These are phyloP conservation scores for Aspergillus sp. DNA, from an alignment of 2,329 filamentous ascomycete genomes.

Conservation along the genomic window DNA sequence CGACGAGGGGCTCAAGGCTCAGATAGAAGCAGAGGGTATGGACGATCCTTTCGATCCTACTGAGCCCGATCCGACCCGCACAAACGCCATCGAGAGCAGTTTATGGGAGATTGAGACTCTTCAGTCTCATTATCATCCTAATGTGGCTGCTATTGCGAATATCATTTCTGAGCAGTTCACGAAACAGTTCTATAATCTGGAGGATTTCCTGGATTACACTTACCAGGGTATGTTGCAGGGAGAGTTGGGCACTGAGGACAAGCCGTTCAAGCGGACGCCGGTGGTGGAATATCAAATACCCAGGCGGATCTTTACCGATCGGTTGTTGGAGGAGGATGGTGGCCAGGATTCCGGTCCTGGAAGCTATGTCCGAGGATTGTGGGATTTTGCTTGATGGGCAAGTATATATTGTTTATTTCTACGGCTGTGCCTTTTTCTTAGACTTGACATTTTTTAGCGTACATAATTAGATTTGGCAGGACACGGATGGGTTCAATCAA, in stretches of 20 bases:
- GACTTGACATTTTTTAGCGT: conserved; percentile 16
- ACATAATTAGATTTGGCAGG: conserved; percentile 16
- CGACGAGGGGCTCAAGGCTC: conserved; percentile 58
- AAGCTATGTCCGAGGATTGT: conserved; percentile 38
- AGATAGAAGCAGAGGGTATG: conserved; percentile 63
- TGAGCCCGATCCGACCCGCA: conserved; percentile 81
- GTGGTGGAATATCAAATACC: conserved; percentile 95
- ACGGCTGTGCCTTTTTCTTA: conserved; percentile 4
- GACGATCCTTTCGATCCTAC: conserved; percentile 75
- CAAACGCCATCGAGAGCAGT: conserved; percentile 84
- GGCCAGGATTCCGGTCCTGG: conserved; percentile 42
- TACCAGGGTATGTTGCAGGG: conserved; percentile 76
- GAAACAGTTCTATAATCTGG: conserved; percentile 90
- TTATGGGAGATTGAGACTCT: conserved; percentile 93
- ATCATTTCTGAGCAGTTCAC: conserved; percentile 97
- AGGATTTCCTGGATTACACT: conserved; percentile 95
- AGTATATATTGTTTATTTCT: background rate
- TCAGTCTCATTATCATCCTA: conserved; percentile 93
- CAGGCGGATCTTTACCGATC: conserved; percentile 69
- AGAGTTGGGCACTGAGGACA: conserved; percentile 65
- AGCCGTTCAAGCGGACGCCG: conserved; percentile 80
- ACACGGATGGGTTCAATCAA: background rate
- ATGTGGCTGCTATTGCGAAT: conserved; percentile 88
- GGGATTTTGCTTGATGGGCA: conserved; percentile 36
- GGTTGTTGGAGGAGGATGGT: conserved; percentile 43